Evolutionary conservation across 306 rosid genomes (phyloP).

Genomic region (Vicia villosa): DNA sequence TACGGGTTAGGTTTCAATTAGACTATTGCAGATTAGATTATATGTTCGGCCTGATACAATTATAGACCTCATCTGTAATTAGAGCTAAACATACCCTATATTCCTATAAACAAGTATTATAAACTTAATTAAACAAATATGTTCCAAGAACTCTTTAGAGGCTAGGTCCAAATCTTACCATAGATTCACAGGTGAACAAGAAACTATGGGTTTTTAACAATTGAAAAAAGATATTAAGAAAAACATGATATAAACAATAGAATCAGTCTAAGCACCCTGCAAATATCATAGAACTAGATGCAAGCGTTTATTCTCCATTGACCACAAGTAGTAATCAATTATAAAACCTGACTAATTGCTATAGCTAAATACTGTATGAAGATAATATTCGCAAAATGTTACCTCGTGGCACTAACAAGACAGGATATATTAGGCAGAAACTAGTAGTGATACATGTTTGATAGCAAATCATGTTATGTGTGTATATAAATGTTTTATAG

Average conservation of each 20-base stretch:
- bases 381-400: not conserved
- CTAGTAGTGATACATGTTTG: not conserved
- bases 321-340: not conserved
- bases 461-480: not conserved
- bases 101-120: conserved; percentile 5
- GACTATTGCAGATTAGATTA: not conserved
- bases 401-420: conserved; percentile 4
- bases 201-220: not conserved
- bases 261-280: conserved; percentile 28
- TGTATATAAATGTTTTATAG: not conserved
- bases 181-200: not conserved
- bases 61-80: not conserved
- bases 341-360: conserved; percentile 1
- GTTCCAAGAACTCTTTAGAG: not conserved
- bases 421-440: conserved; percentile 1
- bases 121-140: conserved; percentile 10
- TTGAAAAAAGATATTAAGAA: conserved; percentile 28
- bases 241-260: conserved; percentile 65
- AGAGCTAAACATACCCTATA: not conserved
- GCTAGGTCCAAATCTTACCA: not conserved
- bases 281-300: not conserved
- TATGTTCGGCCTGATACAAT: not conserved
- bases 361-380: conserved; percentile 9
- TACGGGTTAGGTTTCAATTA: not conserved
- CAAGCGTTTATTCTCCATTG: conserved; percentile 11